phyloP scores from a whole-genome alignment of 2,329 filamentous ascomycete genomes.

The Aureobasidium sp. region DNA sequence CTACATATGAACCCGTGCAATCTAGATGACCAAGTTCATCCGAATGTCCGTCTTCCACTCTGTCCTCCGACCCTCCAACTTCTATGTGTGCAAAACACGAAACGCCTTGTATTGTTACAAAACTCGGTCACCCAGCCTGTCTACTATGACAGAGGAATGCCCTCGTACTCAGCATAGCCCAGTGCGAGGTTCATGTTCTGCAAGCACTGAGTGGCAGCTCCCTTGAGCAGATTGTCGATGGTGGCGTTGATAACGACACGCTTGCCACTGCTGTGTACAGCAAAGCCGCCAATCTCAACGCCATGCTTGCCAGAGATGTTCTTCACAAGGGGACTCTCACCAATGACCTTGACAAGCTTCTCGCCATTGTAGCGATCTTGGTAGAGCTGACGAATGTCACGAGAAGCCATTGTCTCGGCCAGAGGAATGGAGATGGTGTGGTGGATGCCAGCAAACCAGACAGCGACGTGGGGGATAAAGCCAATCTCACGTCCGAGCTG shows the following conservation, averaged over 20 bases:
- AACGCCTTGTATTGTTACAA: slow-evolving; percentile 15
- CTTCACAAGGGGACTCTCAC: slow-evolving; percentile 81
- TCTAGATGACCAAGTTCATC: neutral
- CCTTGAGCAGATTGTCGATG: slow-evolving; percentile 91
- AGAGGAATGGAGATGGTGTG: slow-evolving; percentile 88
- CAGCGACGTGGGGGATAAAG: slow-evolving; percentile 91
- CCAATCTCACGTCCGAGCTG: slow-evolving; percentile 70
- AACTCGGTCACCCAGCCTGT: neutral
- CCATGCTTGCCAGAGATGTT: slow-evolving; percentile 78
- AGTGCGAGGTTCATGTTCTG: slow-evolving; percentile 95
- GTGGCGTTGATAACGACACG: slow-evolving; percentile 89
- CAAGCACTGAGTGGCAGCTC: slow-evolving; percentile 84
- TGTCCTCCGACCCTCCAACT: neutral
- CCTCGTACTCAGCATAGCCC: slow-evolving; percentile 81
- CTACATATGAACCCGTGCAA: neutral
- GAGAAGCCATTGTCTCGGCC: slow-evolving; percentile 75
- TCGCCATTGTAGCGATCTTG: slow-evolving; percentile 95
- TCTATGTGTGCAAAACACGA: slow-evolving; percentile 8
- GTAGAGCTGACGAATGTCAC: slow-evolving; percentile 89
- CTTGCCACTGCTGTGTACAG: slow-evolving; percentile 83
- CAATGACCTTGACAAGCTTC: slow-evolving; percentile 86
- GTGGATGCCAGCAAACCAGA: slow-evolving; percentile 94
- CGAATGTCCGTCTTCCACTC: neutral
- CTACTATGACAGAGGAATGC: slow-evolving; percentile 58
- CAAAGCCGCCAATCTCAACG: slow-evolving; percentile 90